Evolutionary conservation across 495 filamentous ascomycete species (phyloP), one percentile per base, ranked within the genome.

Genomic region (Penicillium bovifimosum): DNA sequence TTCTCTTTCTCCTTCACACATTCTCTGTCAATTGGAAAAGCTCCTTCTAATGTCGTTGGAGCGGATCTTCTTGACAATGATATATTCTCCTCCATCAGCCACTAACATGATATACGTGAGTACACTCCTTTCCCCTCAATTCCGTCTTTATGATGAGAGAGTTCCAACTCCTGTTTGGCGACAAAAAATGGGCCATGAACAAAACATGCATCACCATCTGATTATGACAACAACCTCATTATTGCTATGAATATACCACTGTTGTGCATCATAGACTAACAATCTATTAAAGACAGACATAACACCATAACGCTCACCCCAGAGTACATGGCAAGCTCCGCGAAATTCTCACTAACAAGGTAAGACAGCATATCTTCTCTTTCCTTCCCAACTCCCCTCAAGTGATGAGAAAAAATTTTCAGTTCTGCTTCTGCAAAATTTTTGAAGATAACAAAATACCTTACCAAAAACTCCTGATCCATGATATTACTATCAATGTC

Each of bases 201-300:
- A 85, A 41, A 47, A 95, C 91, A 97, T 97, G 92, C 92, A 97
- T 85, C 86, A 97, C 92, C 92, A 96, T 96, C 92, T 97, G 92
- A 97, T 63, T 35, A 52, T 63, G 58, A 55, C 50, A 42, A 58
- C 49, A 54, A 54, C 47, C 60, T 62, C 52, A 66, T 55, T 49
- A 54, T 32, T 59, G 11, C 47, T 50, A 29, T 46, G 14, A 35
- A 28, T 42, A 48, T 51, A 32, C 27, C 27, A 17, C 47, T 48
- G 46, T 48, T 32, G 9, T 35, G 40, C 14, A 47, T 59, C 27
- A 17, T 47, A 16, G 38, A 34, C 62, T 65, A 39, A 65, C 56
- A 36, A 40, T 53, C n/a, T 47, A 46, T 50, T 31, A 44, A 47
- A 56, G 53, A 52, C 47, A 59, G 59, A 31, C 31, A 24, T 8